Evolutionary conservation across 2,329 filamentous ascomycete genomes (phyloP), one percentile per base, ranked within the genome.

Genomic region (Colletotrichum sp.): DNA sequence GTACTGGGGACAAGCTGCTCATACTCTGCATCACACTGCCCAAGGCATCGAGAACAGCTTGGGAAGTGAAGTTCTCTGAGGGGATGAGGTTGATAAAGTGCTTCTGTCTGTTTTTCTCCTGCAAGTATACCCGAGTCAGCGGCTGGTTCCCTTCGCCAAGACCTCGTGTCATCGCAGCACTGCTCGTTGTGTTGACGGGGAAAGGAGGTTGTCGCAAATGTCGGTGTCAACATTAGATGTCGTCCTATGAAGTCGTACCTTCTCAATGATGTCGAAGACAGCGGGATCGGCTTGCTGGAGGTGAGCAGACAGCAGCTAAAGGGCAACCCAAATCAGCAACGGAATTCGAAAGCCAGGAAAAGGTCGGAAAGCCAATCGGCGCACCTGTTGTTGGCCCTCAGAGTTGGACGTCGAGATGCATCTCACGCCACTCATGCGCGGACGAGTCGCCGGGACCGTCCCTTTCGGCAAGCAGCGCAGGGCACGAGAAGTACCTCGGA

Each of bases 51-150:
- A 98, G 91, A 24, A 98, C 96, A 34, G 96, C 95, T 85, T 98
- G 95, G 9, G 96, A 98, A 30, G 96, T 98, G 83, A 98, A 98
- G 88, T 98, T 98, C 87, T 98, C 96, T 8, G 96, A 98, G 24
- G 96, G 96, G 79, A 98, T 98, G 74, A 98, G 90, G 86, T 99
- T 99, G 88, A 99, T 98, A 83, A 98, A 99, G 86, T 99, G 96
- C 86, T 98, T 98, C 86, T 99, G 97, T 80, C 97, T 92, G 80
- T 91, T 91, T 92, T 99, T 99, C 89, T 99, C 97, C 95, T 98
- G 43, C 13, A 52, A 55, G 74, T 75, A 76, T n/a, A 21, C 16
- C 21, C 28, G 55, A 26, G n/a, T 78, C 72, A 78, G 65, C 55
- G 38, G 26, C 32, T 36, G 12, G 18, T 30, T 55, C 38, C 70